A percentile compares a stretch with the other conserved stretches of the same genome.
phyloP scores from a whole-genome alignment of 179 eudicot species.

The Gypsophila paniculata region DNA sequence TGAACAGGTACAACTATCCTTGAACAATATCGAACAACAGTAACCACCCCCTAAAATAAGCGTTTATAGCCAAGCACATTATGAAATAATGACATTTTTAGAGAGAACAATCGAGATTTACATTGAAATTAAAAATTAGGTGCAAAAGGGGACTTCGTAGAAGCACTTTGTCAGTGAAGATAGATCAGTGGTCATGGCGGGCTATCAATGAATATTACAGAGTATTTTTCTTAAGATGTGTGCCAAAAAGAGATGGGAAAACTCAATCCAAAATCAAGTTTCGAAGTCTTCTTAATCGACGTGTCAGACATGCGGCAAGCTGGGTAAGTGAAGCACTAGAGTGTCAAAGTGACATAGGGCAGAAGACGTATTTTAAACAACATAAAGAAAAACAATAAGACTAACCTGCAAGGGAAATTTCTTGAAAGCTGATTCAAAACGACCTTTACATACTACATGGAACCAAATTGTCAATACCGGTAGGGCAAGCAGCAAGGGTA shows the following conservation, averaged over 20 bases:
- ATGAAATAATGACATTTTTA: too few species aligned
- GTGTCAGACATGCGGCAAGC: neutral
- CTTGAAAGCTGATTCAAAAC: slow-evolving; percentile 77
- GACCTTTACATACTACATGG: slow-evolving; percentile 72
- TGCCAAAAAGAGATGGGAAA: neutral
- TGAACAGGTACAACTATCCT: too few species aligned
- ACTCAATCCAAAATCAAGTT: neutral
- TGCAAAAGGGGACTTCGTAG: too few species aligned
- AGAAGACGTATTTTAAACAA: slow-evolving; percentile 3
- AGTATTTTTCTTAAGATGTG: too few species aligned
- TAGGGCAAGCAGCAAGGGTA: slow-evolving; percentile 59
- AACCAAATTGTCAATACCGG: slow-evolving; percentile 84
- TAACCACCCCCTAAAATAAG: too few species aligned
- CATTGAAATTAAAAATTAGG: too few species aligned
- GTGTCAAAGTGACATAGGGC: neutral
- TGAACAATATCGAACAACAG: too few species aligned
- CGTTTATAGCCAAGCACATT: too few species aligned
- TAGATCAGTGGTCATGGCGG: too few species aligned
- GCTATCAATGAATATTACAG: too few species aligned
- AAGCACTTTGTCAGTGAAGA: too few species aligned
- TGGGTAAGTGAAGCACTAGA: neutral
- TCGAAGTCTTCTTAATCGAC: neutral
- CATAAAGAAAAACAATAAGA: slow-evolving; percentile 2
- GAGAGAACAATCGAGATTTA: too few species aligned
- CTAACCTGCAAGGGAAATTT: slow-evolving; percentile 72